Evolutionary conservation across 768 basidiomycete species (phyloP).

Genomic region (Lepiota subincarnata): DNA sequence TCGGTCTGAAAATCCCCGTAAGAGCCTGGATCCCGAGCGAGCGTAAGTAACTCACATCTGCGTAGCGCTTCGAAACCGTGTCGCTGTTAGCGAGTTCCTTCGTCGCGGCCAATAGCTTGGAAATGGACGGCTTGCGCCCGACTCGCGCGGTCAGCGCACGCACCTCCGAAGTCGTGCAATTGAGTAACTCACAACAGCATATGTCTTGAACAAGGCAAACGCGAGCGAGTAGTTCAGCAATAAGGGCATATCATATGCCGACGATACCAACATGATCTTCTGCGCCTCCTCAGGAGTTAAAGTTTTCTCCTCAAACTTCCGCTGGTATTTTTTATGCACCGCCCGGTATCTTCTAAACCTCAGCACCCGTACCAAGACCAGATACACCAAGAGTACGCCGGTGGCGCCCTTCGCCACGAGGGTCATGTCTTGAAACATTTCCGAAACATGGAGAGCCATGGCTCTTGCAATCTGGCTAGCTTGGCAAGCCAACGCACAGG

Average conservation of each 20-base stretch:
- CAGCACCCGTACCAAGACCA: slow-evolving; percentile 30
- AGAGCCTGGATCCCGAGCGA: not conserved
- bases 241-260: slow-evolving; percentile 42
- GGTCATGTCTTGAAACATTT: not conserved
- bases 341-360: slow-evolving; percentile 41
- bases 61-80: slow-evolving; percentile 38
- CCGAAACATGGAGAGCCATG: not conserved
- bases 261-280: slow-evolving; percentile 30
- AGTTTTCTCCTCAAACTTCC: slow-evolving; percentile 30
- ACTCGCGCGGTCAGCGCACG: not conserved
- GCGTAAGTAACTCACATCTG: slow-evolving; percentile 36
- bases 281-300: slow-evolving; percentile 46
- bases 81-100: slow-evolving; percentile 33
- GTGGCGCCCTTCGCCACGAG: not conserved
- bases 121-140: slow-evolving; percentile 38
- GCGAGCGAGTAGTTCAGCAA: slow-evolving; percentile 35
- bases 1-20: slow-evolving; percentile 31
- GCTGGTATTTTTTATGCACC: slow-evolving; percentile 35
- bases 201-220: slow-evolving; percentile 54
- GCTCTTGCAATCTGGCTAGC: not conserved
- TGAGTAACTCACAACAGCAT: slow-evolving; percentile 36
- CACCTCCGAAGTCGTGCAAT: not conserved
- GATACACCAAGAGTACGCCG: slow-evolving; percentile 14
- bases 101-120: slow-evolving; percentile 37
- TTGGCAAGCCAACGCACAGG: not conserved